A percentile compares a stretch with the other conserved stretches of the same genome.
Conservation (phyloP, 164 flowering plant species). For the Vitis labrusca region DNA sequence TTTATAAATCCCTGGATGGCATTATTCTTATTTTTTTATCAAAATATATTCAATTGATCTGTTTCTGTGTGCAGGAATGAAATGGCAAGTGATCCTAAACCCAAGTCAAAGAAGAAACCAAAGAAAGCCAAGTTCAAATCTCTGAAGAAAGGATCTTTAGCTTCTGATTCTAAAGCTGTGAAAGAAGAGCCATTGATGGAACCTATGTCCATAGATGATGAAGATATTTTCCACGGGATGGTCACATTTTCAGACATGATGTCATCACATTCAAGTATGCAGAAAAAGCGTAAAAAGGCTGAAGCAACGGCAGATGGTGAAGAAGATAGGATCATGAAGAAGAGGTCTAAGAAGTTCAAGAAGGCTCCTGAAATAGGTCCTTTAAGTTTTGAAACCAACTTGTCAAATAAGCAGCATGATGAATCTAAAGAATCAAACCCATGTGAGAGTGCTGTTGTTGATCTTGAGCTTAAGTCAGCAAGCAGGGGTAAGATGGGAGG, state of each 20-base stretch:
- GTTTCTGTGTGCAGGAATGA: slow-evolving; percentile 49
- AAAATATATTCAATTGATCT: background rate
- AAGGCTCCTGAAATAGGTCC: slow-evolving; percentile 35
- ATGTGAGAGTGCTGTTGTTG: slow-evolving; percentile 34
- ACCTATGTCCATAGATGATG: slow-evolving; percentile 56
- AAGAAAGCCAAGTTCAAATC: slow-evolving; percentile 97
- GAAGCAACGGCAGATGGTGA: slow-evolving; percentile 31
- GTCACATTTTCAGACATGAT: slow-evolving; percentile 25
- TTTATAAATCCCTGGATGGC: background rate
- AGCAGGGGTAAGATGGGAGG: slow-evolving; percentile 70
- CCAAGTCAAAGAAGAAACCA: slow-evolving; percentile 78
- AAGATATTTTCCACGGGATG: slow-evolving; percentile 26
- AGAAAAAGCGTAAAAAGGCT: slow-evolving; percentile 63
- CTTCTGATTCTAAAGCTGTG: slow-evolving; percentile 44
- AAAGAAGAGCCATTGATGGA: slow-evolving; percentile 48
- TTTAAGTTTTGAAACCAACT: slow-evolving; percentile 19
- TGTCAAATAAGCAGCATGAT: slow-evolving; percentile 31
- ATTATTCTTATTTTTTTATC: background rate
- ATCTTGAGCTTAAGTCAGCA: slow-evolving; percentile 54
- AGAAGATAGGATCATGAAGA: slow-evolving; percentile 45
- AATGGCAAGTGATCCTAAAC: slow-evolving; percentile 34
- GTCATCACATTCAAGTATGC: slow-evolving; percentile 34
- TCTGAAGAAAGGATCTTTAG: slow-evolving; percentile 76
- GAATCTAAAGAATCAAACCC: slow-evolving; percentile 39
- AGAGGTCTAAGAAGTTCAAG: slow-evolving; percentile 67